Evolutionary conservation across 768 basidiomycete species (phyloP), one percentile per base, ranked within the genome.

Genomic region (Suillus cothurnatus): DNA sequence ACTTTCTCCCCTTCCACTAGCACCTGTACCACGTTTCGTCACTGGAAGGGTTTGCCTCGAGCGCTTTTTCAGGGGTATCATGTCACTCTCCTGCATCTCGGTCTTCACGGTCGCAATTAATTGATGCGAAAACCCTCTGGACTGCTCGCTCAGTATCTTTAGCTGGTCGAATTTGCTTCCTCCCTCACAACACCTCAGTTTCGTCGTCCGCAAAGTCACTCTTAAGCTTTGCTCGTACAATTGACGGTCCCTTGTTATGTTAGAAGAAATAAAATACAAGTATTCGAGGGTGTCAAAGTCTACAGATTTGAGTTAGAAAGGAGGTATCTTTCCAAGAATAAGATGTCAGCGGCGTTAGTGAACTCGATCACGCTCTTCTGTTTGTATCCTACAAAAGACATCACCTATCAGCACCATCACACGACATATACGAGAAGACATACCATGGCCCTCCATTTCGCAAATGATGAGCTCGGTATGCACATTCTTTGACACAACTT

Each of bases 281-380:
- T 38, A 58, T 19, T 26, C n/a, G 36, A 19, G 36, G 3, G 36
- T 57, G 6, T 34, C 8, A 15, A 57, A 69, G 36, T 23, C 63
- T 41, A 63, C 34, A 43, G 36, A 61, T 58, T 61, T 47, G 60
- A 56, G 61, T 66, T 66, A 12, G 71, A 70, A 11, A 78, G 39
- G 41, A 81, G 62, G 67, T 72, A 78, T 50, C 76, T 72, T 71
- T 79, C 75, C 66, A 81, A 63, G 66, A 81, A 81, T 34, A 74
- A 69, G 38, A 80, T 71, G 52, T 78, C 79, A 17, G 79, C 75
- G 3, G 78, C 81, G 38, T 81, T 79, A 52, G 77, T 76, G 49
- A 75, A 82, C 64, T 81, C 80, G 32, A 82, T 79, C 28, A 81
- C 78, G 39, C 76, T 79, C 74, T 79, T 81, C 67, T 81, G 80